Conservation (phyloP, 139 green algal species). For the Zygnema circumcarinatum region DNA sequence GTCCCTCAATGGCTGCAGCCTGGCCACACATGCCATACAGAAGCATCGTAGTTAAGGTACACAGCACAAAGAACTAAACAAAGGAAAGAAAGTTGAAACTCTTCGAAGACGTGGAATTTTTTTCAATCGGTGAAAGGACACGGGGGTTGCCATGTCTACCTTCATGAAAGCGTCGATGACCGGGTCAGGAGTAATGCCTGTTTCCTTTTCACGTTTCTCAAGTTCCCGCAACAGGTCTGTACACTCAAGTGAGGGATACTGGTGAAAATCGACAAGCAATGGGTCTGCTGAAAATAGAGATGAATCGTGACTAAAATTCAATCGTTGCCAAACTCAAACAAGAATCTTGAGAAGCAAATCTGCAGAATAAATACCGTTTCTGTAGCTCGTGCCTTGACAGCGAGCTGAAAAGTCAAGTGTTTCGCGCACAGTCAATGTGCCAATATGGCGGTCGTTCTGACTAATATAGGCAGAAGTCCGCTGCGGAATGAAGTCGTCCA, state of each 20-base stretch:
- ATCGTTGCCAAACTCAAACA: too few species aligned
- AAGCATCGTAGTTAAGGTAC: too few species aligned
- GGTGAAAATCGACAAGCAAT: too few species aligned
- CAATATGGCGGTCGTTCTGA: slow-evolving; percentile 61
- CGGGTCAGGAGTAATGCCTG: slow-evolving; percentile 32
- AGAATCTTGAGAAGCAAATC: too few species aligned
- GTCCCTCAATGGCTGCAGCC: slow-evolving; percentile 32
- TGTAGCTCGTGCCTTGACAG: slow-evolving; percentile 34
- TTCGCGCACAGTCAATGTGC: slow-evolving; percentile 65
- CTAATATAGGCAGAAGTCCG: slow-evolving; percentile 68
- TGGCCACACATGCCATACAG: background rate
- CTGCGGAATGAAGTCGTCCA: slow-evolving; percentile 69
- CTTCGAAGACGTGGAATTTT: too few species aligned
- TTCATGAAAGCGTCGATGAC: slow-evolving; percentile 39
- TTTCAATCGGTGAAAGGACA: too few species aligned
- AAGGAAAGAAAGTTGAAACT: too few species aligned
- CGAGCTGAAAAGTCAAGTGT: slow-evolving; percentile 59
- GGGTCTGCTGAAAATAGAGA: too few species aligned
- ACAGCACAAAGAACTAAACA: too few species aligned
- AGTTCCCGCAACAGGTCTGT: slow-evolving; percentile 40
- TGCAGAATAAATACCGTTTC: too few species aligned
- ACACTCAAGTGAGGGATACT: background rate
- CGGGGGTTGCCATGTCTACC: too few species aligned
- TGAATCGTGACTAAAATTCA: too few species aligned
- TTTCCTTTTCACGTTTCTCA: slow-evolving; percentile 10